Percentiles rank a stretch among this genome's conserved stretches.
Evolutionary conservation across 352 stramenopile genomes (phyloP).

Genomic region (Phytophthora colocasiae): DNA sequence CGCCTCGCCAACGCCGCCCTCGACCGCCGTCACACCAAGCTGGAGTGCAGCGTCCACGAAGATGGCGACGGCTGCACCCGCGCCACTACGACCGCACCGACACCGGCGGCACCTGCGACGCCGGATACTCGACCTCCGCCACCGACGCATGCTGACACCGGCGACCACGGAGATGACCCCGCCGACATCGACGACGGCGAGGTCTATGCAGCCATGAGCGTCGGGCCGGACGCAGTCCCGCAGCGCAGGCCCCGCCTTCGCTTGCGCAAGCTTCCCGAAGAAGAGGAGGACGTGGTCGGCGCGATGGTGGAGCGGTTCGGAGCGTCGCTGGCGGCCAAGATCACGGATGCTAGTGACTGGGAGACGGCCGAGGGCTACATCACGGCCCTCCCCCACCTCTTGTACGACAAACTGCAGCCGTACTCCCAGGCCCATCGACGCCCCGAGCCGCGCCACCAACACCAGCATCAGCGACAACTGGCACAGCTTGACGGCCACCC

Average conservation of each 20-base stretch:
- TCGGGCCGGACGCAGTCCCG: neutral
- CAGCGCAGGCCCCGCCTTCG: conserved; percentile 6
- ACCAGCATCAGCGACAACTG: too few relatives aligned
- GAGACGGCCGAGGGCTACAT: conserved; percentile 15
- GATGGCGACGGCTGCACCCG: neutral
- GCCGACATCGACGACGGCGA: conserved; percentile 26
- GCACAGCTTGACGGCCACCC: too few relatives aligned
- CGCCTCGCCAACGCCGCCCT: conserved; percentile 20
- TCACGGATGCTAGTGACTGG: conserved; percentile 18
- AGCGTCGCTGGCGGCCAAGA: conserved; percentile 13
- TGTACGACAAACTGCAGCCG: conserved; percentile 11
- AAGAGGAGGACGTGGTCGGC: neutral
- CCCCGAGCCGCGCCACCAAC: too few relatives aligned
- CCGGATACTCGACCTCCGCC: too few relatives aligned
- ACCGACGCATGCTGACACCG: too few relatives aligned
- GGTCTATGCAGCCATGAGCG: conserved; percentile 14
- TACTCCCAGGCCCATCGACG: conserved; percentile 3
- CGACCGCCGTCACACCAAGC: neutral
- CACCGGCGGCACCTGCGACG: neutral
- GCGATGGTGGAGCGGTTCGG: neutral
- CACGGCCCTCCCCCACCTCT: conserved; percentile 2
- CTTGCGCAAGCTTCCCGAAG: conserved; percentile 5
- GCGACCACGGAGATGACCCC: neutral
- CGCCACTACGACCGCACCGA: neutral
- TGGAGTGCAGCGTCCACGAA: conserved; percentile 5